Evolutionary conservation across 192 early-diverging fungal species (phyloP).

Genomic region (Polychytrium aggregatum): DNA sequence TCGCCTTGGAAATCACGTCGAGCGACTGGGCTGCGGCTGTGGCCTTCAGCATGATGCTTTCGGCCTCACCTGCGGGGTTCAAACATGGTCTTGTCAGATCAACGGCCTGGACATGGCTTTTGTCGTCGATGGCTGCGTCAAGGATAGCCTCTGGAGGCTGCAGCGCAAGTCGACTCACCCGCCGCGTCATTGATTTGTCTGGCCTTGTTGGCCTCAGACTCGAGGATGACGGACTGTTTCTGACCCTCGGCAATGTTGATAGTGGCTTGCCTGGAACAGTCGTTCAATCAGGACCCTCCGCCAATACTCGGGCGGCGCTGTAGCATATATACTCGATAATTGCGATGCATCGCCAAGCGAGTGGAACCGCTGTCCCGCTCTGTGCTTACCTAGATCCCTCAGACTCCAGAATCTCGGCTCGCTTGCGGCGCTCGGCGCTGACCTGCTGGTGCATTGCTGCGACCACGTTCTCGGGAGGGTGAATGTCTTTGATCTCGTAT

Average conservation of each 20-base stretch:
- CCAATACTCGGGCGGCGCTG: too few relatives aligned
- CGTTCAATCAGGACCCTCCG: too few relatives aligned
- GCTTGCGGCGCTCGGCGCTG: constrained; percentile 87
- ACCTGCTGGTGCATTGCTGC: constrained; percentile 97
- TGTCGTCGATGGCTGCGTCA: not conserved
- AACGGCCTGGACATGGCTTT: not conserved
- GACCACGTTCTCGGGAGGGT: constrained; percentile 89
- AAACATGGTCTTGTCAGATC: not conserved
- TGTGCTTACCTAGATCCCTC: constrained; percentile 36
- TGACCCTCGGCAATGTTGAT: constrained; percentile 96
- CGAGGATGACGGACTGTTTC: constrained; percentile 83
- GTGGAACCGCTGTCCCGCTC: too few relatives aligned
- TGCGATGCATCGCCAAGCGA: too few relatives aligned
- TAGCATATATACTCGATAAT: too few relatives aligned
- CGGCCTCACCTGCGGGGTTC: constrained; percentile 66
- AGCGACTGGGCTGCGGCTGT: constrained; percentile 73
- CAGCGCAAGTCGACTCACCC: constrained; percentile 41
- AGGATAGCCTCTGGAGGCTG: not conserved
- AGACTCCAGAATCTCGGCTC: constrained; percentile 77
- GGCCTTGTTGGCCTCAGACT: constrained; percentile 84
- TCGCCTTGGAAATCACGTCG: constrained; percentile 66
- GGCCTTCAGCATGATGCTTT: constrained; percentile 77
- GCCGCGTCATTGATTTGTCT: constrained; percentile 85
- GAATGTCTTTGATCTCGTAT: constrained; percentile 94
- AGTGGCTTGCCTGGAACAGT: constrained; percentile 59